These are phyloP conservation scores for Teratosphaeria destructans DNA, from an alignment of 2,329 filamentous ascomycete species.

Conservation along the genomic window DNA sequence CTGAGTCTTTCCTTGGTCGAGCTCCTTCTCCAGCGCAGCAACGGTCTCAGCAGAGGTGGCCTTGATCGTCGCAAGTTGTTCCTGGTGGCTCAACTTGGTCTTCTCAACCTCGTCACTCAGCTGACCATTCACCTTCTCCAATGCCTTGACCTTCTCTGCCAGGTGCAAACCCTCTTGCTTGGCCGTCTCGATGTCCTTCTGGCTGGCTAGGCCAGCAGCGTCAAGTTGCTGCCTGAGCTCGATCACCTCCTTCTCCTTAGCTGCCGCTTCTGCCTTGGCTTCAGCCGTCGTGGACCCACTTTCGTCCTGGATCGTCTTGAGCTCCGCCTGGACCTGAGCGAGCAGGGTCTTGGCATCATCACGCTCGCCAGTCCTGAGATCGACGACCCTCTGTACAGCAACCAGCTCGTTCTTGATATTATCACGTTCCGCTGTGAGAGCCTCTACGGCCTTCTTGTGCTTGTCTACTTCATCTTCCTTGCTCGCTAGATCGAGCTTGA, in stretches of 20 bases:
- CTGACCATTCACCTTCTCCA: neutral
- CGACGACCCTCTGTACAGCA: neutral
- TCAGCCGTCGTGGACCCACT: neutral
- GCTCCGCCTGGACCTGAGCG: neutral
- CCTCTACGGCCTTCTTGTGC: neutral
- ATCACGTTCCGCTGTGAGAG: neutral
- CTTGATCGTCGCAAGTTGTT: neutral
- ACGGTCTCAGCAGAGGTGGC: neutral
- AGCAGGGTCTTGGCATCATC: neutral
- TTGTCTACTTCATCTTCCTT: neutral
- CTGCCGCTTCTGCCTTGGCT: neutral
- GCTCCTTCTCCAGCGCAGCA: neutral
- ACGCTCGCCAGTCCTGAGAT: neutral
- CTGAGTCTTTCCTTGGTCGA: neutral
- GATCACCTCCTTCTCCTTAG: neutral
- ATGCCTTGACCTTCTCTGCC: neutral
- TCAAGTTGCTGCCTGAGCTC: neutral
- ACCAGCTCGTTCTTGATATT: neutral
- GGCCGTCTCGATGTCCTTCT: slow-evolving; percentile 1
- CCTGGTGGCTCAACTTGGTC: neutral
- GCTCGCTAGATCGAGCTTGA: neutral
- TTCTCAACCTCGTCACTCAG: neutral
- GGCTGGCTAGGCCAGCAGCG: neutral
- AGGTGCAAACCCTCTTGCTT: slow-evolving; percentile 1
- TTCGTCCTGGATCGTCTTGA: neutral